These are phyloP conservation scores for Chalciporus sp. DNA, from an alignment of 1,284 basidiomycete genomes.

Conservation along the genomic window DNA sequence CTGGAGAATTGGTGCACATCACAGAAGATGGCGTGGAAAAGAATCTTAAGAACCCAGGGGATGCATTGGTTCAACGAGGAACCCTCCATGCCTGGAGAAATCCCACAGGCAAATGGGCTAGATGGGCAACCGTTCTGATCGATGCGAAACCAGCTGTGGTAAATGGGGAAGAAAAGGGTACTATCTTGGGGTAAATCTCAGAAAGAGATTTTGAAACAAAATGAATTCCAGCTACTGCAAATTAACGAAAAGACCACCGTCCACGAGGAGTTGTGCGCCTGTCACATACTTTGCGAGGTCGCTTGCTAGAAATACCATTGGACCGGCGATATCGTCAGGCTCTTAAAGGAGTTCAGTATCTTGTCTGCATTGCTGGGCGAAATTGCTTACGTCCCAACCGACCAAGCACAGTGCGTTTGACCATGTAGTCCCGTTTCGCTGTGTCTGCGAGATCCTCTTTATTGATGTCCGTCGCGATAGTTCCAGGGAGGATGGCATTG, in stretches of 20 bases:
- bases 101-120: constrained; percentile 52
- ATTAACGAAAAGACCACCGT: constrained; percentile 80
- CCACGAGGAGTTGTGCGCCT: constrained; percentile 70
- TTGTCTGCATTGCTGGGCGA: neutral
- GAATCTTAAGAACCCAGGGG: constrained; percentile 56
- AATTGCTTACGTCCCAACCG: constrained; percentile 60
- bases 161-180: constrained; percentile 42
- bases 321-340: constrained; percentile 58
- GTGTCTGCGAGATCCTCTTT: constrained; percentile 70
- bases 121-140: constrained; percentile 56
- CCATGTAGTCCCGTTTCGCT: constrained; percentile 66
- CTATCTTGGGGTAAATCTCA: neutral
- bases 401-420: constrained; percentile 67
- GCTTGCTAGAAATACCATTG: constrained; percentile 75
- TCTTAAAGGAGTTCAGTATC: constrained; percentile 6
- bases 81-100: constrained; percentile 66
- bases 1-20: constrained; percentile 54
- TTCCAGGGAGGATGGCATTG: constrained; percentile 69
- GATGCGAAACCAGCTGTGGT: constrained; percentile 56
- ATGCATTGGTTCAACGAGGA: constrained; percentile 59
- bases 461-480: constrained; percentile 80
- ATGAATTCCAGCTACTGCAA: constrained; percentile 52
- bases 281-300: constrained; percentile 78
- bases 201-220: neutral
- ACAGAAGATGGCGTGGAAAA: constrained; percentile 60